Evolutionary conservation across 345 rosid genomes (phyloP).

Genomic region (Reutealis trisperma): DNA sequence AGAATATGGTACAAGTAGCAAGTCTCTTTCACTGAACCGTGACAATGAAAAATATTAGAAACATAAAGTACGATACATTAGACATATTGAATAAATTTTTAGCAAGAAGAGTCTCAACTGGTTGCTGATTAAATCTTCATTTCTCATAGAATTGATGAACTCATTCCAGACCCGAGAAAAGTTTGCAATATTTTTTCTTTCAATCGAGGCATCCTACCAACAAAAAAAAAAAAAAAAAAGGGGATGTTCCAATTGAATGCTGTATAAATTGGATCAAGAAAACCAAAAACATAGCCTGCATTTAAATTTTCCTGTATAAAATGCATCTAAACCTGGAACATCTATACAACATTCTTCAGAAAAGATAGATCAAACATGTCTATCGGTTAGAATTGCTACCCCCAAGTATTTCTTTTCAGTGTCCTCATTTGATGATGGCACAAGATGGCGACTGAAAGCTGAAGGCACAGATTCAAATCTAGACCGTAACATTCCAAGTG

Average conservation of each 20-base stretch:
- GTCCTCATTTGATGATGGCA: constrained; percentile 51
- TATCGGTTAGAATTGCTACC: constrained; percentile 23
- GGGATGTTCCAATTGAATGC: constrained; percentile 2
- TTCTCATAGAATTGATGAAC: constrained; percentile 80
- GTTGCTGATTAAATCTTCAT: constrained; percentile 81
- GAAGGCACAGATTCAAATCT: constrained; percentile 73
- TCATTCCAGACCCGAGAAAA: constrained; percentile 91
- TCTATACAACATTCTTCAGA: neutral
- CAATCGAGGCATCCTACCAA: constrained; percentile 55
- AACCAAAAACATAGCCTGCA: neutral
- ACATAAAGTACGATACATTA: constrained; percentile 11
- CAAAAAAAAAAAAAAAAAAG: neutral
- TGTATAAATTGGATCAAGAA: neutral
- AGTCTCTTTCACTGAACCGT: constrained; percentile 68
- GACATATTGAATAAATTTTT: constrained; percentile 13
- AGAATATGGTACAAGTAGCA: constrained; percentile 87
- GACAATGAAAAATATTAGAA: constrained; percentile 23
- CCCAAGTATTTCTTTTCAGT: constrained; percentile 39
- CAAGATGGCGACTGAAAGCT: constrained; percentile 63
- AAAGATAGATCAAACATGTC: neutral
- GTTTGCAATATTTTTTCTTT: constrained; percentile 56
- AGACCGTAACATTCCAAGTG: constrained; percentile 94
- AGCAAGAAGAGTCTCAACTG: constrained; percentile 48
- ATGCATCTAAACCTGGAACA: neutral
- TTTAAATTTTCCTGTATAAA: neutral